phyloP scores from a whole-genome alignment of 2,329 filamentous ascomycete species.

The Fusarium lateritium region DNA sequence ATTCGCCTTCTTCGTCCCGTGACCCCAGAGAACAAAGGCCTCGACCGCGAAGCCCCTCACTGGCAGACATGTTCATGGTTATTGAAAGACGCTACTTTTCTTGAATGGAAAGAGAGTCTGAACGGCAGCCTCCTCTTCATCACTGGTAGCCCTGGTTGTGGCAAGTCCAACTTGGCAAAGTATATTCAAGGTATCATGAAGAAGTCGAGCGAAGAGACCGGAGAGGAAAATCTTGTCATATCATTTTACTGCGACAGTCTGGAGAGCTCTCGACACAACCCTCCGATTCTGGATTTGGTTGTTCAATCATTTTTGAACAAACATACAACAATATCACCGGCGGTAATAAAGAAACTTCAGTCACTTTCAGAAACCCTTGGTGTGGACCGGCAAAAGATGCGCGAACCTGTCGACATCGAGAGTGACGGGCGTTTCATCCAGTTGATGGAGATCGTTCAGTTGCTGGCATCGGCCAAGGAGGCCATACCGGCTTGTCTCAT shows the following conservation, averaged over 20 bases:
- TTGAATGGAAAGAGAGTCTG: conserved; percentile 30
- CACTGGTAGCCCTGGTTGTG: conserved; percentile 40
- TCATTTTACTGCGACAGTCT: conserved; percentile 43
- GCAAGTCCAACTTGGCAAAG: conserved; percentile 42
- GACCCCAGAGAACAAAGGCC: conserved; percentile 37
- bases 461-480: conserved; percentile 15
- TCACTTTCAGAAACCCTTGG: conserved; percentile 23
- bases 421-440: conserved; percentile 28
- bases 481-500: conserved; percentile 29
- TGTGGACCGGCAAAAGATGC: conserved; percentile 16
- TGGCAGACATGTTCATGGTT: conserved; percentile 43
- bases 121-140: conserved; percentile 37
- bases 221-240: conserved; percentile 28
- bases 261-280: conserved; percentile 37
- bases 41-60: conserved; percentile 38
- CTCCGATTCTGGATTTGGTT: conserved; percentile 39
- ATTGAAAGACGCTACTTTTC: conserved; percentile 24
- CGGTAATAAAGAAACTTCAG: conserved; percentile 23
- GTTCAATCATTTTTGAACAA: conserved; percentile 34
- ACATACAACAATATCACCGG: conserved; percentile 23
- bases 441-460: conserved; percentile 37
- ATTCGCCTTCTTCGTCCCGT: conserved; percentile 26
- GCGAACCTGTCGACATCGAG: conserved; percentile 1
- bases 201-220: conserved; percentile 6
- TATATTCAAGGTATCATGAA: conserved; percentile 40